phyloP scores from a whole-genome alignment of 257 asterid species.

The Solanum virginianum region DNA sequence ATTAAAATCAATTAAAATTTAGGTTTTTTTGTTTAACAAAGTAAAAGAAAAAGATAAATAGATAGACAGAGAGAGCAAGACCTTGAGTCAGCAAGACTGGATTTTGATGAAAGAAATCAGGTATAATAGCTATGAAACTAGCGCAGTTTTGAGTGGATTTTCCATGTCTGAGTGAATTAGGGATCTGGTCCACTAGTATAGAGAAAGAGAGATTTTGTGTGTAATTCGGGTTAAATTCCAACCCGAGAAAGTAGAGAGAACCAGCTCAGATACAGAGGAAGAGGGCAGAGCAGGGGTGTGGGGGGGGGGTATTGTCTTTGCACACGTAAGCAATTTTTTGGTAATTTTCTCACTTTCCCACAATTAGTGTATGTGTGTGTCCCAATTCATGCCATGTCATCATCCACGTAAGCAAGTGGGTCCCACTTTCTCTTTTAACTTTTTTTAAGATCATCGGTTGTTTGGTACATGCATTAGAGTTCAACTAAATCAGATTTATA shows the following conservation, averaged over 20 bases:
- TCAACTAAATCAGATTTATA: neutral
- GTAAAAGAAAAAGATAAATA: neutral
- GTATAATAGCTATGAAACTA: neutral
- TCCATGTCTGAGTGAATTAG: neutral
- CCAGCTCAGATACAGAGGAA: neutral
- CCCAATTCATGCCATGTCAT: neutral
- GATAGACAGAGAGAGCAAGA: neutral
- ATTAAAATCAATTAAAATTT: neutral
- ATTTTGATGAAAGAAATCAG: neutral
- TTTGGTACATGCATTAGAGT: fast-evolving
- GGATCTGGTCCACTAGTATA: slow-evolving; percentile 4
- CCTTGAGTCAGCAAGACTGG: slow-evolving; percentile 1
- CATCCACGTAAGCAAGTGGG: neutral
- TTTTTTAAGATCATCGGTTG: neutral
- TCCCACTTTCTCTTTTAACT: neutral
- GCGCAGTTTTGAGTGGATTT: neutral
- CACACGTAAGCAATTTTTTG: neutral
- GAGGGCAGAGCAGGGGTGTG: neutral
- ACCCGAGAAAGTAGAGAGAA: neutral
- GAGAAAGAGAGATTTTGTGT: neutral
- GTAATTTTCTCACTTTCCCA: neutral
- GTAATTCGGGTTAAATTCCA: neutral
- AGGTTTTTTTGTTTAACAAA: neutral
- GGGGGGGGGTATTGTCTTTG: neutral
- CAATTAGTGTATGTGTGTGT: too few species aligned